Evolutionary conservation across 2,329 filamentous ascomycete genomes (phyloP).

Genomic region (Shiraia sp.): DNA sequence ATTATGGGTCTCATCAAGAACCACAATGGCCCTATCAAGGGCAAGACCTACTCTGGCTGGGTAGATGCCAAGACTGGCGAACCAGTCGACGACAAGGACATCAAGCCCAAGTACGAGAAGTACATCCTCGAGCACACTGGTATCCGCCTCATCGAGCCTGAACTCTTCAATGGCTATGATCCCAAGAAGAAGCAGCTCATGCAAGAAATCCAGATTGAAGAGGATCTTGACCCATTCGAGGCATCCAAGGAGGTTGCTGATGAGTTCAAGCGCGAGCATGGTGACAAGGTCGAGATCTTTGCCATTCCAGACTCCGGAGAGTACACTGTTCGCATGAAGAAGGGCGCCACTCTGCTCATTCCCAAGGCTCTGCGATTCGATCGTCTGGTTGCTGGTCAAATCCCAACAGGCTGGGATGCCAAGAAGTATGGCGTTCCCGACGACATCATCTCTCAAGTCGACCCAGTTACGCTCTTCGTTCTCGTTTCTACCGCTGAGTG

Average conservation of each 20-base stretch:
- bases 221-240: conserved; percentile 96
- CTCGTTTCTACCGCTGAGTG: conserved; percentile 93
- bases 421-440: conserved; percentile 96
- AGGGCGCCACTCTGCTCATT: conserved; percentile 92
- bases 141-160: conserved; percentile 96
- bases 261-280: conserved; percentile 96
- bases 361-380: conserved; percentile 98
- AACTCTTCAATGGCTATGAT: conserved; percentile 95
- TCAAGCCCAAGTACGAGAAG: conserved; percentile 98
- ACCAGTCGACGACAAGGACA: conserved; percentile 95
- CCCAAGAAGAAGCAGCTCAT: conserved; percentile 98
- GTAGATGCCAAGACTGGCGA: conserved; percentile 93
- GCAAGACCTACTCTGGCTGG: conserved; percentile 95
- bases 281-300: conserved; percentile 96
- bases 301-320: conserved; percentile 93
- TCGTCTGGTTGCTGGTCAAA: conserved; percentile 93
- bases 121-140: conserved; percentile 93
- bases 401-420: conserved; percentile 96
- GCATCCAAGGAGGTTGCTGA: conserved; percentile 95
- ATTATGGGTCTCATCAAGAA: conserved; percentile 99
- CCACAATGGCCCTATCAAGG: conserved; percentile 94
- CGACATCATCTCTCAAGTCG: conserved; percentile 96
- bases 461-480: conserved; percentile 93
- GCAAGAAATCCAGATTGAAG: conserved; percentile 95
- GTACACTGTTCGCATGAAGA: conserved; percentile 91